Percentiles rank a stretch among this genome's conserved stretches.
Evolutionary conservation across 129 eudicot genomes (phyloP).

Genomic region (Lactuca sativa): DNA sequence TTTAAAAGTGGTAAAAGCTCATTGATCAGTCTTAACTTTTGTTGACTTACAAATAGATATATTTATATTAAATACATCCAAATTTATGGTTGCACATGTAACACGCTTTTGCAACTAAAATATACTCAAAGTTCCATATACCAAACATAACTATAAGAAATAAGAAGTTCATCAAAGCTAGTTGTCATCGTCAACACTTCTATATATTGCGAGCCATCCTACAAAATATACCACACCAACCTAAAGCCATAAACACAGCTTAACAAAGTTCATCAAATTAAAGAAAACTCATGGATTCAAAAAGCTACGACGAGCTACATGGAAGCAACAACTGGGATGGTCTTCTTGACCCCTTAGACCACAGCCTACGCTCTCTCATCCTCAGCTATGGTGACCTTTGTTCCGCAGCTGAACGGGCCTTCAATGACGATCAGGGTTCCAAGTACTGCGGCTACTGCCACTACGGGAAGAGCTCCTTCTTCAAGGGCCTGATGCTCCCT

Average conservation of each 20-base stretch:
- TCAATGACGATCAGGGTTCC: slow-evolving; percentile 52
- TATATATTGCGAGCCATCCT: slow-evolving; percentile 15
- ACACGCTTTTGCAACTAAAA: no score
- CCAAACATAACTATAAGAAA: background rate
- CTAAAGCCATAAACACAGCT: background rate
- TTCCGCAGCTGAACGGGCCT: slow-evolving; percentile 57
- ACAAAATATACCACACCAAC: background rate
- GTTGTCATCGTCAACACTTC: slow-evolving; percentile 6
- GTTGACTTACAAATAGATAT: no score
- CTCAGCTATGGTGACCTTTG: slow-evolving; percentile 66
- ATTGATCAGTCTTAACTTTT: no score
- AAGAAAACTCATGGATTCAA: slow-evolving; percentile 5
- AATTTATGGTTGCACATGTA: no score
- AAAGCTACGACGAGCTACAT: slow-evolving; percentile 32
- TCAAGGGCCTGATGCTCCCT: slow-evolving; percentile 26
- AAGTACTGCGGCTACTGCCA: slow-evolving; percentile 46
- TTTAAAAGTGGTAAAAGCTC: no score
- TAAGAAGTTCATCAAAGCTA: background rate
- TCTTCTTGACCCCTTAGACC: slow-evolving; percentile 64
- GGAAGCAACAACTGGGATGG: slow-evolving; percentile 53
- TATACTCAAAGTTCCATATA: no score
- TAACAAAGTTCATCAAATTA: background rate
- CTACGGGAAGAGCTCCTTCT: slow-evolving; percentile 26
- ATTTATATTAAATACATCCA: no score
- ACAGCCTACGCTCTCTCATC: slow-evolving; percentile 41